A percentile compares a stretch with the other conserved stretches of the same genome.
Conservation (phyloP, 805 yeast genomes). For the Saccharomyces jurei region DNA sequence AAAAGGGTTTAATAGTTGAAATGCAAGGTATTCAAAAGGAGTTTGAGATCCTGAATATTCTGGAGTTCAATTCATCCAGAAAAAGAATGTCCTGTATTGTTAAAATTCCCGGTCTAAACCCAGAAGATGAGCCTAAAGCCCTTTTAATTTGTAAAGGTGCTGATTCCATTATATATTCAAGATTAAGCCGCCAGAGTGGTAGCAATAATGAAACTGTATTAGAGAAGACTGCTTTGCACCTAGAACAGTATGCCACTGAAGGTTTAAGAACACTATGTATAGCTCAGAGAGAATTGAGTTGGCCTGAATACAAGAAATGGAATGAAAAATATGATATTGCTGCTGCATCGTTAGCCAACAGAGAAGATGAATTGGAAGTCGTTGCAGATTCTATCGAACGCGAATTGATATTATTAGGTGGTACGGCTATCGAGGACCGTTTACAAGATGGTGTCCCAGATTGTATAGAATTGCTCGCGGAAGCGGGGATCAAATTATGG, state of each 20-base stretch:
- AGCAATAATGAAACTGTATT: constrained; percentile 42
- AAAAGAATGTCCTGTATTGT: constrained; percentile 82
- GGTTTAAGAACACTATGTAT: constrained; percentile 77
- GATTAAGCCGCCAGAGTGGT: constrained; percentile 38
- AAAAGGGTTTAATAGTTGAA: constrained; percentile 56
- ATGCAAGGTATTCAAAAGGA: constrained; percentile 66
- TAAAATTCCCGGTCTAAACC: constrained; percentile 47
- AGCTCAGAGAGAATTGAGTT: constrained; percentile 58
- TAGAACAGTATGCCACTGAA: constrained; percentile 74
- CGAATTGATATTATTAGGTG: constrained; percentile 60
- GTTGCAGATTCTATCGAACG: constrained; percentile 69
- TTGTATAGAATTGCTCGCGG: constrained; percentile 56
- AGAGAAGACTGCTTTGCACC: constrained; percentile 58
- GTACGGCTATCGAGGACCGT: constrained; percentile 82
- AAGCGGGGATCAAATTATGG: constrained; percentile 81
- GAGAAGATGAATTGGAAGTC: constrained; percentile 67
- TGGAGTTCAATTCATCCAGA: constrained; percentile 78
- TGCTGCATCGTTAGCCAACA: constrained; percentile 49
- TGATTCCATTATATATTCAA: constrained; percentile 66
- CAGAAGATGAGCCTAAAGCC: constrained; percentile 47
- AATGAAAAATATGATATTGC: constrained; percentile 54
- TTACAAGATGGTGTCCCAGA: constrained; percentile 84
- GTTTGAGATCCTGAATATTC: constrained; percentile 58
- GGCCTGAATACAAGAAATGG: constrained; percentile 61
- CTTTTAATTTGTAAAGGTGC: constrained; percentile 78